These are phyloP conservation scores for Phoenix roebelenii DNA, from an alignment of 176 grass and related monocot genomes.

Conservation along the genomic window DNA sequence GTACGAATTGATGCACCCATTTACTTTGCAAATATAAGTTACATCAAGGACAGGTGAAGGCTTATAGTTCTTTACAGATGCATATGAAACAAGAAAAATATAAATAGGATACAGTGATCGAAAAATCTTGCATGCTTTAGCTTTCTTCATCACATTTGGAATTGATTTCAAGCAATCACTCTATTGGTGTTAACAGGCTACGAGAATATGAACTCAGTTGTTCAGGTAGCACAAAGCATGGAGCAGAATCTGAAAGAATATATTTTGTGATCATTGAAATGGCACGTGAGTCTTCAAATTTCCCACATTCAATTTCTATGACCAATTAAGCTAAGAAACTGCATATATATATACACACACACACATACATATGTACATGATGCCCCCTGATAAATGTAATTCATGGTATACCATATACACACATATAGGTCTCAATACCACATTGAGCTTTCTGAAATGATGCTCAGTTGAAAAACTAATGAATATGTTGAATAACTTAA, in stretches of 20 bases:
- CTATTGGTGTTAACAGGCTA: constrained; percentile 39
- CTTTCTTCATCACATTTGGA: neutral
- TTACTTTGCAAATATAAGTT: constrained; percentile 98
- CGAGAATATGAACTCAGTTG: constrained; percentile 77
- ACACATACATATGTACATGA: no score
- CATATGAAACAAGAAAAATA: neutral
- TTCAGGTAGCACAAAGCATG: constrained; percentile 47
- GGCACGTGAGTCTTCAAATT: constrained; percentile 54
- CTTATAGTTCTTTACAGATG: constrained; percentile 9
- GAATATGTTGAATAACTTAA: no score
- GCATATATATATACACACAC: no score
- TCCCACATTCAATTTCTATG: no score
- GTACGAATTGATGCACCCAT: constrained; percentile 91
- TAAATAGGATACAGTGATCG: neutral
- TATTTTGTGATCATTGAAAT: constrained; percentile 96
- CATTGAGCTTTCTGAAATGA: no score
- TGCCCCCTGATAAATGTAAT: no score
- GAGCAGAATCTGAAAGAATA: constrained; percentile 58
- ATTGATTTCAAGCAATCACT: neutral
- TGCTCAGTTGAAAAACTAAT: no score
- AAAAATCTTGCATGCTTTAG: neutral
- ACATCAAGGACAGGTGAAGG: constrained; percentile 81
- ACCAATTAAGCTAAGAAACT: no score
- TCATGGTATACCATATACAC: no score
- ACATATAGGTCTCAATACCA: no score